Evolutionary conservation across 2,329 filamentous ascomycete species (phyloP), one percentile per base, ranked within the genome.

Genomic region (Exophiala alcalophila): DNA sequence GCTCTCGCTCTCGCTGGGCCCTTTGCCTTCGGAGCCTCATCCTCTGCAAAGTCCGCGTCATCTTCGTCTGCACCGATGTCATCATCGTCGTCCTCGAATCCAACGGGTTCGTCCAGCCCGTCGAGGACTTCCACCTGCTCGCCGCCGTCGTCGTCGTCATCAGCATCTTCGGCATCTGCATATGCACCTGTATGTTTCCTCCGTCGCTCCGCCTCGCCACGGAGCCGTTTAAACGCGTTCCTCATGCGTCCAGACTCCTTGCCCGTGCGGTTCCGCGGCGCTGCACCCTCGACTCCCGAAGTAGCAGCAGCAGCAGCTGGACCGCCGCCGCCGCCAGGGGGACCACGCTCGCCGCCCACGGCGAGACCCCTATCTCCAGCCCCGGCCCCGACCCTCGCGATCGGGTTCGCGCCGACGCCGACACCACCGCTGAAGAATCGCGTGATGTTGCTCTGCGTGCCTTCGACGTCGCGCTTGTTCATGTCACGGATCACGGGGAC

Each of bases 381-480:
- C 5, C 31, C 21, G 16, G 27, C 26, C 4, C 32, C 24, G 14
- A 42, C 37, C 23, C 26, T 33, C 15, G 11, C 27, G 6, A 34
- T 28, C 11, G 46, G 35, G 0, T 76, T 78, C 49, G 77, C 77
- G 0, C 86, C 85, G 0, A 74, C 75, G 0, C 86, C 86, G 0
- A 88, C 81, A 4, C 70, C 67, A 0, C 91, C 91, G 9, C 80
- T 78, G 62, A 97, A 96, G 64, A 83, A 98, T 16, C 82, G 75
- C n/a, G 92, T 98, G 53, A 98, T 95, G 56, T 98, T 98, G 45
- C 81, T 83, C 70, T 98, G 92, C 12, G 91, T 97, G 5, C 92
- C 92, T 67, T 97, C 92, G 19, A 80, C 74, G 53, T 87, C 85
- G 26, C 92, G 76, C 3, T 80, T 78, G 61, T 97, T 97, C 86